Percentiles rank a stretch among this genome's conserved stretches.
These are phyloP conservation scores for Tylopilus sp. DNA, from an alignment of 768 basidiomycete genomes.

Conservation along the genomic window DNA sequence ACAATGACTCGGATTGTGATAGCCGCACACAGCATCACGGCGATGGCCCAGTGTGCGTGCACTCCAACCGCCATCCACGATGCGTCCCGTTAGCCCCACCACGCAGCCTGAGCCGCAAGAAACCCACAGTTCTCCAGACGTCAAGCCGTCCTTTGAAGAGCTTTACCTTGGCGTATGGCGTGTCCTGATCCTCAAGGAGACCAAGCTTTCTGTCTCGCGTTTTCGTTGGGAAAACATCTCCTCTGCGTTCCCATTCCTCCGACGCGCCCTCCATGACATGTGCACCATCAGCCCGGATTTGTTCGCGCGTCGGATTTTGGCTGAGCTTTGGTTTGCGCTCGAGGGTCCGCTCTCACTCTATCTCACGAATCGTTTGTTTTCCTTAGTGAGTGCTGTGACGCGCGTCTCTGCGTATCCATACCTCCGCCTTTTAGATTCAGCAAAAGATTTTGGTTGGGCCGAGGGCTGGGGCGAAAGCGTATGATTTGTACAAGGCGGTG, in stretches of 20 bases:
- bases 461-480: background rate
- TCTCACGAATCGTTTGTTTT: conserved; percentile 22
- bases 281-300: conserved; percentile 19
- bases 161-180: conserved; percentile 25
- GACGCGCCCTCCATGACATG: conserved; percentile 19
- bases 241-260: conserved; percentile 1
- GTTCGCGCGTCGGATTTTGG: conserved; percentile 7
- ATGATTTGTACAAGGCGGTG: conserved; percentile 10
- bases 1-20: too few species aligned
- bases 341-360: conserved; percentile 10
- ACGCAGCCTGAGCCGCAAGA: too few species aligned
- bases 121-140: background rate
- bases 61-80: too few species aligned
- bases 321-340: conserved; percentile 19
- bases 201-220: conserved; percentile 1
- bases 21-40: too few species aligned
- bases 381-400: conserved; percentile 10
- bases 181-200: conserved; percentile 15
- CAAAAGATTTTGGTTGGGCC: conserved; percentile 6
- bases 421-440: conserved; percentile 18
- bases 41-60: too few species aligned
- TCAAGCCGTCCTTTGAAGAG: conserved; percentile 10
- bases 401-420: background rate
- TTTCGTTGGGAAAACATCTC: conserved; percentile 9
- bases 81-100: too few species aligned